These are phyloP conservation scores for Puccinia triticina DNA, from an alignment of 1,284 basidiomycete genomes.

Conservation along the genomic window DNA sequence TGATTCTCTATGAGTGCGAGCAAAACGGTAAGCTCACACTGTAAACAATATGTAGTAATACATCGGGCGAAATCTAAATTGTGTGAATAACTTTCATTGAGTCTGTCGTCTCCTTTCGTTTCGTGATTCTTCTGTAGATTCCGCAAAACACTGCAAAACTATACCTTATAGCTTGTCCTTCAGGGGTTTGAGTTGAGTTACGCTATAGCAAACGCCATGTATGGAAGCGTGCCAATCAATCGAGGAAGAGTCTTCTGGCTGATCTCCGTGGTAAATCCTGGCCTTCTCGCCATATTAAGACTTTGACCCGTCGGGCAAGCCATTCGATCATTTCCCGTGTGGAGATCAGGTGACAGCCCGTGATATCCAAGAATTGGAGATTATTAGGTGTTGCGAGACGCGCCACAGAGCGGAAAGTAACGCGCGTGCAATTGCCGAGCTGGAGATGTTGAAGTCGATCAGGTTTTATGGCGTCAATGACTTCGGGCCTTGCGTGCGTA, in stretches of 20 bases:
- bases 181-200: too few species aligned
- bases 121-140: neutral
- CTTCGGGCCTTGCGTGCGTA: constrained; percentile 5
- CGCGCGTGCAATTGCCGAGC: constrained; percentile 22
- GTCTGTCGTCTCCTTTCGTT: neutral
- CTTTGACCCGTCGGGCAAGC: constrained; percentile 8
- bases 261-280: neutral
- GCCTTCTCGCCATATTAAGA: constrained; percentile 6
- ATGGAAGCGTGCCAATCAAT: neutral
- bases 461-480: constrained; percentile 23
- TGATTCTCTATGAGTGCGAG: neutral
- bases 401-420: constrained; percentile 3
- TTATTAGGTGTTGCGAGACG: neutral
- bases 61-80: neutral
- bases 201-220: neutral
- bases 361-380: constrained; percentile 28
- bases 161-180: neutral
- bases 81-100: neutral
- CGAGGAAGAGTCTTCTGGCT: constrained; percentile 16
- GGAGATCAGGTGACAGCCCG: constrained; percentile 40
- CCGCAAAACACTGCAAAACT: neutral
- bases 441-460: constrained; percentile 20
- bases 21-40: neutral
- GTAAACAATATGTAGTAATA: neutral
- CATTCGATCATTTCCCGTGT: constrained; percentile 39